Evolutionary conservation across 2,329 filamentous ascomycete genomes (phyloP).

Genomic region (Dactylellina haptotyla): DNA sequence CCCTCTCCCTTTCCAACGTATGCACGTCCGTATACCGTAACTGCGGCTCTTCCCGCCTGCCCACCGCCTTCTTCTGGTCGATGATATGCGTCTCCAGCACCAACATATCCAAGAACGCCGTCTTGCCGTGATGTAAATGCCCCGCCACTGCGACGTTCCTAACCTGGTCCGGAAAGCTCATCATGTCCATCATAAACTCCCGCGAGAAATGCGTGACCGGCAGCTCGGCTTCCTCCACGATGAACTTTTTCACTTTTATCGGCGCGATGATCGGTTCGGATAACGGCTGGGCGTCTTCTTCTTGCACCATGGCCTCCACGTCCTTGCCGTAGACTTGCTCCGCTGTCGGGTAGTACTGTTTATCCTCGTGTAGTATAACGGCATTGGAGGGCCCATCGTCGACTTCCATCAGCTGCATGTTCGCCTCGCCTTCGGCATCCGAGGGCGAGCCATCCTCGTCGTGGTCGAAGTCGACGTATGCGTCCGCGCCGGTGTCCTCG

Average conservation of each 20-base stretch:
- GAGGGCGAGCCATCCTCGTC: constrained; percentile 74
- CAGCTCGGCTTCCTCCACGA: constrained; percentile 88
- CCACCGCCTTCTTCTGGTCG: constrained; percentile 71
- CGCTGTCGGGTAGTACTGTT: constrained; percentile 99
- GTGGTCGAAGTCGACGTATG: constrained; percentile 72
- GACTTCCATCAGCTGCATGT: constrained; percentile 91
- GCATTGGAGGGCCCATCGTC: constrained; percentile 92
- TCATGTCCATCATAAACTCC: constrained; percentile 88
- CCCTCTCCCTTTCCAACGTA: constrained; percentile 85
- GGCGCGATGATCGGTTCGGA: constrained; percentile 93
- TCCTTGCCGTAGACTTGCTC: constrained; percentile 93
- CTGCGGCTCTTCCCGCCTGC: constrained; percentile 70
- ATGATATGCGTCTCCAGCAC: constrained; percentile 95
- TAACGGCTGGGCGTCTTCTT: constrained; percentile 94
- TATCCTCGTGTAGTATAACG: constrained; percentile 97
- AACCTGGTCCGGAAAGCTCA: constrained; percentile 95
- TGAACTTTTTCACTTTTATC: constrained; percentile 94
- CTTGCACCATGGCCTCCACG: constrained; percentile 94
- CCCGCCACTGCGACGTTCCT: constrained; percentile 91
- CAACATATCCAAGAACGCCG: constrained; percentile 97
- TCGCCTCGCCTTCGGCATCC: constrained; percentile 71
- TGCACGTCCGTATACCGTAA: constrained; percentile 95
- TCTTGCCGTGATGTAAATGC: constrained; percentile 97
- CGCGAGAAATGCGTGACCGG: constrained; percentile 66
- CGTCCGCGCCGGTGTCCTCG: constrained; percentile 78